phyloP scores from a whole-genome alignment of 768 basidiomycete species.

The Nidularia pulvinata region DNA sequence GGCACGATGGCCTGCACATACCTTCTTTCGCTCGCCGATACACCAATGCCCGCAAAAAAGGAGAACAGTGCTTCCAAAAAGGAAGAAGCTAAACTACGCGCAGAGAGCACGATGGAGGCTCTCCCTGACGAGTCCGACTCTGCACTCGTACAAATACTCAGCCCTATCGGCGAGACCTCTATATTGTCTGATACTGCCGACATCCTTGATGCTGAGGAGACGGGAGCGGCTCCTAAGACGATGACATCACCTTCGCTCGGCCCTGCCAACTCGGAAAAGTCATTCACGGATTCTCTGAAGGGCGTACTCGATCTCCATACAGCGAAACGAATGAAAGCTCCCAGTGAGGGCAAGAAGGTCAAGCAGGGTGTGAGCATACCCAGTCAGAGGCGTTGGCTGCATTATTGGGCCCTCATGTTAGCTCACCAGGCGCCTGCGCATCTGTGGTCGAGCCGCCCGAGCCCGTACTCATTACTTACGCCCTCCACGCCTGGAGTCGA shows the following conservation, averaged over 20 bases:
- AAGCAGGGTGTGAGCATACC: constrained; percentile 78
- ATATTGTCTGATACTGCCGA: constrained; percentile 9
- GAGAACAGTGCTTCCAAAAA: constrained; percentile 44
- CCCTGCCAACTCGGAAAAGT: constrained; percentile 17
- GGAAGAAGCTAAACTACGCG: constrained; percentile 45
- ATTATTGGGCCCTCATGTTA: constrained; percentile 76
- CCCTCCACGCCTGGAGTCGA: not conserved
- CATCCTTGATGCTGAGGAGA: constrained; percentile 6
- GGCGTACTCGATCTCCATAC: constrained; percentile 71
- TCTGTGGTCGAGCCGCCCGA: constrained; percentile 36
- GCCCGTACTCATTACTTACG: constrained; percentile 1
- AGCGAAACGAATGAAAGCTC: constrained; percentile 63
- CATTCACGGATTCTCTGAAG: constrained; percentile 41
- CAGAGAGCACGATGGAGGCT: constrained; percentile 45
- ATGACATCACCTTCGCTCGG: not conserved
- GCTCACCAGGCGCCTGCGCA: constrained; percentile 50
- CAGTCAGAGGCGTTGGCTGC: constrained; percentile 76
- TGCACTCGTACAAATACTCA: constrained; percentile 7
- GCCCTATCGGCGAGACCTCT: constrained; percentile 1
- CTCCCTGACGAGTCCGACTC: constrained; percentile 40
- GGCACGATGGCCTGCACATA: constrained; percentile 87
- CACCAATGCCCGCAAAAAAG: constrained; percentile 45
- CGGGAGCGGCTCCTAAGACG: not conserved
- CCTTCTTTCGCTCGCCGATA: constrained; percentile 57
- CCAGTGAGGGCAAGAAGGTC: constrained; percentile 22